These are phyloP conservation scores for Capsicum chinense DNA, from an alignment of 257 asterid species.

Conservation along the genomic window DNA sequence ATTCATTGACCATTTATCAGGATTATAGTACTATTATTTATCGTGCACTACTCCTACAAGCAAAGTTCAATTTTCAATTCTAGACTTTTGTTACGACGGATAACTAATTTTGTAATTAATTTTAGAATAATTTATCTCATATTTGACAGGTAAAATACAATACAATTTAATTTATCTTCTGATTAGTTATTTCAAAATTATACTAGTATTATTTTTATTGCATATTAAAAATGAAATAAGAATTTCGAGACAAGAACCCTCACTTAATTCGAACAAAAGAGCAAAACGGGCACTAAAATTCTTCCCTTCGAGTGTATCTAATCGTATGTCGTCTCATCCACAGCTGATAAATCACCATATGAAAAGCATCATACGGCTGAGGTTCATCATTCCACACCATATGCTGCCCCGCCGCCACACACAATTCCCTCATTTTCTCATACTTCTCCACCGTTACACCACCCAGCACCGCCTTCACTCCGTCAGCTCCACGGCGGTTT, in stretches of 20 bases:
- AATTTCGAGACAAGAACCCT: no score
- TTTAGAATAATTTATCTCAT: no score
- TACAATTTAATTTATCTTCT: no score
- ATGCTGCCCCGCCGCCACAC: slow-evolving; percentile 71
- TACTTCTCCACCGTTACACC: slow-evolving; percentile 55
- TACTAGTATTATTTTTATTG: no score
- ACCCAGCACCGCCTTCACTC: slow-evolving; percentile 60
- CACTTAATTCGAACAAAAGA: no score
- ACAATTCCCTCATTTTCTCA: slow-evolving; percentile 56
- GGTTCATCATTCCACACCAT: slow-evolving; percentile 75
- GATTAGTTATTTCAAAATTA: no score
- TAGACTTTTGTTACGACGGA: no score
- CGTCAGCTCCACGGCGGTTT: slow-evolving; percentile 50
- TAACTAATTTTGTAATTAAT: no score
- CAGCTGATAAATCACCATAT: slow-evolving; percentile 85
- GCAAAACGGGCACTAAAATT: not conserved
- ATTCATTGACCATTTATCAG: not conserved
- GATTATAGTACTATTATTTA: not conserved
- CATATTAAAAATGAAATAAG: no score
- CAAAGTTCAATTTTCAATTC: not conserved
- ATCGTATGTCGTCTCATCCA: slow-evolving; percentile 87
- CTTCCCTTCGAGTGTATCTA: slow-evolving; percentile 70
- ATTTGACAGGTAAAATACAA: no score
- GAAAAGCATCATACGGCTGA: slow-evolving; percentile 72
- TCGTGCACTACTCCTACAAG: not conserved